phyloP scores from a whole-genome alignment of 345 rosid species.

The Brassica cretica region DNA sequence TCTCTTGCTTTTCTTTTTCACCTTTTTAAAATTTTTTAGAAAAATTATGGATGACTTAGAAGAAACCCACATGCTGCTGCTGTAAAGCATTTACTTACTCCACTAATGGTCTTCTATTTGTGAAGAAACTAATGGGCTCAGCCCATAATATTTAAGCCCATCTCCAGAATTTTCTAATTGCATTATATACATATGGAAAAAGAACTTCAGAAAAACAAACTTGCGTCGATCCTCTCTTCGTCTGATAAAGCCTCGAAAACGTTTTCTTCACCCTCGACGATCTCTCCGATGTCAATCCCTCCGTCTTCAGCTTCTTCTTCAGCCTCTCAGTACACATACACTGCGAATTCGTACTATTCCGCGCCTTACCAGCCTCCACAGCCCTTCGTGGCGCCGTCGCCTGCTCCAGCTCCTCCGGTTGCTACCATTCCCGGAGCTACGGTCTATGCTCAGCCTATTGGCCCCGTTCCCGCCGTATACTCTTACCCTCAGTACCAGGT shows the following conservation, averaged over 20 bases:
- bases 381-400: slow-evolving; percentile 38
- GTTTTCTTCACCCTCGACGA: slow-evolving; percentile 4
- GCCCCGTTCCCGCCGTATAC: slow-evolving; percentile 60
- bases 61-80: neutral
- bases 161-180: neutral
- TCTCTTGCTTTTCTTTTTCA: neutral
- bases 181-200: neutral
- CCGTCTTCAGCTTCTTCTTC: slow-evolving; percentile 43
- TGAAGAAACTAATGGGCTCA: slow-evolving; percentile 6
- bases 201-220: neutral
- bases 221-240: slow-evolving; percentile 8
- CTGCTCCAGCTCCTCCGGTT: slow-evolving; percentile 40
- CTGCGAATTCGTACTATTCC: slow-evolving; percentile 47
- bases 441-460: slow-evolving; percentile 49
- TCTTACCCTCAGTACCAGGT: slow-evolving; percentile 74
- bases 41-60: neutral
- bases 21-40: neutral
- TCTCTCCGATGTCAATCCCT: slow-evolving; percentile 50
- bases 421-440: slow-evolving; percentile 48
- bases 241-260: neutral
- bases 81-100: neutral
- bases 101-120: neutral
- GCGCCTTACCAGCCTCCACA: slow-evolving; percentile 49
- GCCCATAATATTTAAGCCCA: slow-evolving; percentile 12
- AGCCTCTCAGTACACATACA: slow-evolving; percentile 48